phyloP scores from a whole-genome alignment of 305 asterid species.

The Fraxinus baroniana region DNA sequence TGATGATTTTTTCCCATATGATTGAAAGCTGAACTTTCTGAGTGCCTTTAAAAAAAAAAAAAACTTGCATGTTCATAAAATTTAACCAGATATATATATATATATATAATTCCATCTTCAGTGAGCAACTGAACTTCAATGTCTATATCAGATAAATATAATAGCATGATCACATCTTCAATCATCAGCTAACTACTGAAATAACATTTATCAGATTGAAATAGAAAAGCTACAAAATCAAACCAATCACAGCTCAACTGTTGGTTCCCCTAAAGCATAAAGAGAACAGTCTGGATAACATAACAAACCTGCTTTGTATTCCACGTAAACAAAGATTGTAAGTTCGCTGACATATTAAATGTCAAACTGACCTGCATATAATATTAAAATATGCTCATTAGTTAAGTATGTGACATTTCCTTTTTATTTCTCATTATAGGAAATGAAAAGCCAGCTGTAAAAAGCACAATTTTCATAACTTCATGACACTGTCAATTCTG shows the following conservation, averaged over 20 bases:
- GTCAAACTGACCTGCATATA: constrained; percentile 83
- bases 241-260: background rate
- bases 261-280: constrained; percentile 13
- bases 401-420: background rate
- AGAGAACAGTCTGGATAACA: background rate
- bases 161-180: background rate
- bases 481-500: background rate
- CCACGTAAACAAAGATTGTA: constrained; percentile 90
- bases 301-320: constrained; percentile 84
- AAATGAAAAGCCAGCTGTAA: background rate
- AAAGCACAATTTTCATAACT: background rate
- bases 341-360: constrained; percentile 79
- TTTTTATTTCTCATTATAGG: background rate
- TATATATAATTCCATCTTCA: background rate
- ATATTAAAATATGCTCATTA: constrained; percentile 14
- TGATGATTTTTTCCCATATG: no score
- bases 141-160: background rate
- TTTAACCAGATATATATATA: background rate
- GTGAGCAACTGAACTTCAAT: background rate
- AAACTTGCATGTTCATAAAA: background rate
- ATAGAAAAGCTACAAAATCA: background rate
- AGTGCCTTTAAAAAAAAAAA: no score
- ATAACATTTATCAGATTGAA: background rate
- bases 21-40: no score
- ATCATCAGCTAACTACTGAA: background rate